Conservation (phyloP, 306 rosid genomes). For the Malus sylvestris region DNA sequence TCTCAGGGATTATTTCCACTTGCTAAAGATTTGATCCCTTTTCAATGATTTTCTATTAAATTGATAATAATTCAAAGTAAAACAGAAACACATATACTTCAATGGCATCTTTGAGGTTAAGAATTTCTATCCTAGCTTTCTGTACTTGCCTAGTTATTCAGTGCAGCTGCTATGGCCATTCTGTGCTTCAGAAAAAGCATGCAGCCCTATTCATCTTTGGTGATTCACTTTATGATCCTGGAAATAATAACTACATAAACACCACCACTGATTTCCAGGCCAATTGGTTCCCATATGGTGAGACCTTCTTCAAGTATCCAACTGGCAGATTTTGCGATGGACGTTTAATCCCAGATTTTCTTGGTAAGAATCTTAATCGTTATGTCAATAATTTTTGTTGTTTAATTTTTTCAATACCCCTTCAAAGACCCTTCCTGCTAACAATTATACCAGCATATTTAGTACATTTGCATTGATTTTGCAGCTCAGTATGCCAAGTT, state of each 20-base stretch:
- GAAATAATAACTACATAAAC: slow-evolving; percentile 42
- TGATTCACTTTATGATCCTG: slow-evolving; percentile 35
- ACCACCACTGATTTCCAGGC: slow-evolving; percentile 11
- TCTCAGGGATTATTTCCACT: neutral
- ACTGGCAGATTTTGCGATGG: slow-evolving; percentile 44
- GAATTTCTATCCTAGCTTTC: neutral
- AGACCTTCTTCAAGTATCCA: slow-evolving; percentile 33
- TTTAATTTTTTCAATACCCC: too few relatives aligned
- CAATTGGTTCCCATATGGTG: slow-evolving; percentile 29
- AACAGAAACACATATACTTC: neutral
- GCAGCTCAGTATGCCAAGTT: slow-evolving; percentile 30
- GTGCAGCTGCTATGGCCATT: neutral
- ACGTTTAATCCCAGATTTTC: slow-evolving; percentile 34
- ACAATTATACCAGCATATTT: neutral
- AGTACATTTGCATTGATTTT: neutral
- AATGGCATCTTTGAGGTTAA: neutral
- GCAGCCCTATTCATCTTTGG: slow-evolving; percentile 38
- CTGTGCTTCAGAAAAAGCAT: neutral
- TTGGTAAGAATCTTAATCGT: slow-evolving; percentile 17
- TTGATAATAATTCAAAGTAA: neutral
- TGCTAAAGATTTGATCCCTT: too few relatives aligned
- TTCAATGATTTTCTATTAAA: neutral
- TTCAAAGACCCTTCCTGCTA: neutral
- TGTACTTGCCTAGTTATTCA: neutral
- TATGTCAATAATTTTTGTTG: too few relatives aligned